These are phyloP conservation scores for Perkinsus olseni DNA, from an alignment of 169 alveolate genomes.

Conservation along the genomic window DNA sequence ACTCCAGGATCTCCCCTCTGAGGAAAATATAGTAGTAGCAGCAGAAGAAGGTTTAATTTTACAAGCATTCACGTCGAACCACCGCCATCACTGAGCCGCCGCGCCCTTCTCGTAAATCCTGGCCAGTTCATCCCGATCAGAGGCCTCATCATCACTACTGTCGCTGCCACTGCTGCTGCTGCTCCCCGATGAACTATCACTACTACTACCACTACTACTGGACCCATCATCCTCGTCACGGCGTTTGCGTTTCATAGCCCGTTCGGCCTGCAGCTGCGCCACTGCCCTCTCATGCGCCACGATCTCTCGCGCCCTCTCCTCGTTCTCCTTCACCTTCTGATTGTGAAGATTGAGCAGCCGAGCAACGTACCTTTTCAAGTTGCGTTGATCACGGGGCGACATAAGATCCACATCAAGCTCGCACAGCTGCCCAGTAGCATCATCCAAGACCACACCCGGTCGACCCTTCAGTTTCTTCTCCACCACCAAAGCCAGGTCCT, in stretches of 20 bases:
- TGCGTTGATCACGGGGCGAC: background rate
- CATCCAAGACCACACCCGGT: background rate
- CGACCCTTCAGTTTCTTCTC: background rate
- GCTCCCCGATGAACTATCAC: background rate
- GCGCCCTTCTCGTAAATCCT: background rate
- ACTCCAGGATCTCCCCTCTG: too few relatives aligned
- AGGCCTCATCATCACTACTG: background rate
- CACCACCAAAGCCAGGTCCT: background rate
- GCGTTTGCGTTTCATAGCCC: background rate
- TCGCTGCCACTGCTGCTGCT: background rate
- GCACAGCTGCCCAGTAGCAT: background rate
- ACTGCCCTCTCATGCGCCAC: background rate
- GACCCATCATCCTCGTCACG: background rate
- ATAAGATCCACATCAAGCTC: background rate
- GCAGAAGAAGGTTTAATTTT: too few relatives aligned
- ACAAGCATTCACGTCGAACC: too few relatives aligned
- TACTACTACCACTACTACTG: background rate
- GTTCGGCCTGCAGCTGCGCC: background rate
- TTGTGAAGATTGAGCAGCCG: background rate
- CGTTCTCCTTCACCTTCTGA: background rate
- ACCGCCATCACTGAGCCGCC: background rate
- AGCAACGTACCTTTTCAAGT: background rate
- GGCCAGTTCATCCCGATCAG: background rate
- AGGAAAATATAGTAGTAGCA: too few relatives aligned
- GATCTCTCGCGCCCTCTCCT: background rate